Evolutionary conservation across 2,329 filamentous ascomycete species (phyloP).

Genomic region (Colletotrichum chrysophilum): DNA sequence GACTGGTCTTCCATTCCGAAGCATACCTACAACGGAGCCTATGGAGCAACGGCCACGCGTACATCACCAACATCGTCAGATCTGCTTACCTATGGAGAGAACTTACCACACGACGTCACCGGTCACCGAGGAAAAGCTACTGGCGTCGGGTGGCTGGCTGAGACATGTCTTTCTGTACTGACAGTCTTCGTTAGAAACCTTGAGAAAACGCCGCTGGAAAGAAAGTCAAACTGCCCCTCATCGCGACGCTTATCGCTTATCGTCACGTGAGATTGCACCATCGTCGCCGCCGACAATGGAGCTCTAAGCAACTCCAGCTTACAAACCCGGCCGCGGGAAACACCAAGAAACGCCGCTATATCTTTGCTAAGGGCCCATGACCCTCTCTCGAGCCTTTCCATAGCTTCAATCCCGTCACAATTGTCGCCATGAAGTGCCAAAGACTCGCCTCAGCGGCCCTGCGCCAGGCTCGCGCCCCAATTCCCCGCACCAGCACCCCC

Average conservation of each 20-base stretch:
- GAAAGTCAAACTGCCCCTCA: too few relatives aligned
- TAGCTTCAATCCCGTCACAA: neutral
- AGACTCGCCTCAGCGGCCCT: slow-evolving; percentile 20
- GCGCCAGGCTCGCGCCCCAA: slow-evolving; percentile 11
- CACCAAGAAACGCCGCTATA: neutral
- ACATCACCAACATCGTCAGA: too few relatives aligned
- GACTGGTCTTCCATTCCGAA: too few relatives aligned
- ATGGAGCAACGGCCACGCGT: too few relatives aligned
- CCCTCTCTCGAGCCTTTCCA: neutral
- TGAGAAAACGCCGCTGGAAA: too few relatives aligned
- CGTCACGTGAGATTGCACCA: slow-evolving; percentile 23
- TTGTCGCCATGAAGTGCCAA: slow-evolving; percentile 22
- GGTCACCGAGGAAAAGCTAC: too few relatives aligned
- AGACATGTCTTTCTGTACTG: too few relatives aligned
- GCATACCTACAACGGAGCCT: too few relatives aligned
- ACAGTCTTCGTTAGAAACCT: too few relatives aligned
- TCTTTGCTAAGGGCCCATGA: neutral
- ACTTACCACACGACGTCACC: too few relatives aligned
- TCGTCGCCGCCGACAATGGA: neutral
- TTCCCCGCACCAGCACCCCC: neutral
- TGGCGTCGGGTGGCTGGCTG: too few relatives aligned
- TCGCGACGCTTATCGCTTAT: neutral
- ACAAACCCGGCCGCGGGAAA: slow-evolving; percentile 6
- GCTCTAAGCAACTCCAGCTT: slow-evolving; percentile 6
- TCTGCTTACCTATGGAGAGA: accelerated